Conservation (phyloP, 129 eudicot species). For the Flaveria brownii region DNA sequence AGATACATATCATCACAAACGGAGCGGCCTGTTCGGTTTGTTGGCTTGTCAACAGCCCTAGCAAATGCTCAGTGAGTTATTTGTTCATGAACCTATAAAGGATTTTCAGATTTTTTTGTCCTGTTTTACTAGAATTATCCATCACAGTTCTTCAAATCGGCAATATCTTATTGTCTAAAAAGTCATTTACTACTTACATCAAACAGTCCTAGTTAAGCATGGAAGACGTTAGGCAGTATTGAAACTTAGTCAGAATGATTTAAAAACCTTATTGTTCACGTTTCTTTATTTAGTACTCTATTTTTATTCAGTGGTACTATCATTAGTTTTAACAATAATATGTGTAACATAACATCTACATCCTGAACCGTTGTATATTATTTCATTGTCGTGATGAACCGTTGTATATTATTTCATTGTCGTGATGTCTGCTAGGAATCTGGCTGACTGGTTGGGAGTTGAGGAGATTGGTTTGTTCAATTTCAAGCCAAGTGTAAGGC, state of each 20-base stretch:
- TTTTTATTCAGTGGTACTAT: neutral
- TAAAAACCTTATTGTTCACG: neutral
- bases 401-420: neutral
- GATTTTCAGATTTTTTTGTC: conserved; percentile 4
- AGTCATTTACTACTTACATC: neutral
- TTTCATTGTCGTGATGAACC: conserved; percentile 16
- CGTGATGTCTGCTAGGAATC: conserved; percentile 53
- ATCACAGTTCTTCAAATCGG: conserved; percentile 10
- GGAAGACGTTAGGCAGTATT: conserved; percentile 7
- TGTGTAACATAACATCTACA: neutral
- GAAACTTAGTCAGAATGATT: neutral
- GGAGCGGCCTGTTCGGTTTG: conserved; percentile 87
- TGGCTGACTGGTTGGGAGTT: conserved; percentile 98
- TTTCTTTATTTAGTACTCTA: conserved; percentile 9
- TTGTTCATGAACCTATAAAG: conserved; percentile 18
- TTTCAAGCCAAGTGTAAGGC: conserved; percentile 98
- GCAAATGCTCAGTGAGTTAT: conserved; percentile 92
- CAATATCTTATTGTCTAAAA: conserved; percentile 7
- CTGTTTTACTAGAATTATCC: conserved; percentile 12
- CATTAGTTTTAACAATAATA: conserved; percentile 8
- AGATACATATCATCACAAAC: conserved; percentile 99
- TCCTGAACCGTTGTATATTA: neutral
- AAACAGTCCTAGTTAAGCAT: neutral
- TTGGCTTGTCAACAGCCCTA: conserved; percentile 96
- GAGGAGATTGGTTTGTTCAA: conserved; percentile 84